phyloP scores from a whole-genome alignment of 1,284 basidiomycete genomes.

The Irpex rosettiformis region DNA sequence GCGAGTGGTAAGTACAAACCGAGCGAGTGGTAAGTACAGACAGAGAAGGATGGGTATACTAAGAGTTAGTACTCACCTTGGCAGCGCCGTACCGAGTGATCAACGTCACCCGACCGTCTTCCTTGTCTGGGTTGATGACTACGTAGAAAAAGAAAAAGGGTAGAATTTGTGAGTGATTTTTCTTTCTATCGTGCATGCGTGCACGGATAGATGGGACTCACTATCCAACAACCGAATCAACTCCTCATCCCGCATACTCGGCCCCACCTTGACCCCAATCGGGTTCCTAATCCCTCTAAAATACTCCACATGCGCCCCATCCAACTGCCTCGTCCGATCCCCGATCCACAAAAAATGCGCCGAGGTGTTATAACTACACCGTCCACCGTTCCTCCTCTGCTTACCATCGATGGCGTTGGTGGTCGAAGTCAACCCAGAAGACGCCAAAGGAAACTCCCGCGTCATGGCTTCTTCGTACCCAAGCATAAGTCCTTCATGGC shows the following conservation, averaged over 20 bases:
- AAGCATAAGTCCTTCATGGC: conserved; percentile 93
- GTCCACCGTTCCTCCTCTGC: conserved; percentile 31
- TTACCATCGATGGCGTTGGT: no score
- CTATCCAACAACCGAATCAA: conserved; percentile 79
- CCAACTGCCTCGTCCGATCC: conserved; percentile 91
- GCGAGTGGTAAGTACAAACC: no score
- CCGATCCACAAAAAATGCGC: conserved; percentile 98
- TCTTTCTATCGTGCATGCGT: neutral
- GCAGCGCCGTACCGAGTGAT: conserved; percentile 92
- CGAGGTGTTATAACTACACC: conserved; percentile 89
- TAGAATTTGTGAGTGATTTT: neutral
- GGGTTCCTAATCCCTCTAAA: conserved; percentile 95
- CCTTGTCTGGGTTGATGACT: conserved; percentile 87
- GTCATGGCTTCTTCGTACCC: conserved; percentile 94
- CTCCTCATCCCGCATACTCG: conserved; percentile 80
- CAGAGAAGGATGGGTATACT: no score
- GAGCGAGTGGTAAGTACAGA: no score
- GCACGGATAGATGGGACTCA: conserved; percentile 45
- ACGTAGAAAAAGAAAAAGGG: neutral
- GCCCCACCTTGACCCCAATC: conserved; percentile 96
- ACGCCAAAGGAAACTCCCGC: conserved; percentile 45
- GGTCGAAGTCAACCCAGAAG: conserved; percentile 11
- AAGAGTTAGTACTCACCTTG: conserved; percentile 50
- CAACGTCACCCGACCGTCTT: conserved; percentile 82
- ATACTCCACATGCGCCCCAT: conserved; percentile 94